phyloP scores from a whole-genome alignment of 2,329 filamentous ascomycete species.

The Fusarium newnesense region DNA sequence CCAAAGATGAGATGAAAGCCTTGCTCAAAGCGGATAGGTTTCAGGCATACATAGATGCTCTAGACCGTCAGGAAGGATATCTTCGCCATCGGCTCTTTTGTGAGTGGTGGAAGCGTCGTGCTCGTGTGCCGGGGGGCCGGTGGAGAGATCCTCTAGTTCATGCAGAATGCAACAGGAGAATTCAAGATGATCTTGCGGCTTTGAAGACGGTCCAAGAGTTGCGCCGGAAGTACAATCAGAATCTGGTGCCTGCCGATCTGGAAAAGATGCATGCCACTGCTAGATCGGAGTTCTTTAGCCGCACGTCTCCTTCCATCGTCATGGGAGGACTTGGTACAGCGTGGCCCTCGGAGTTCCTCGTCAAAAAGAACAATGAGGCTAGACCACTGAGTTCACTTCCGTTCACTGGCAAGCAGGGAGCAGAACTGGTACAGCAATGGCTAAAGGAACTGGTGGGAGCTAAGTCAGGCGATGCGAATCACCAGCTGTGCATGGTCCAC shows the following conservation, averaged over 20 bases:
- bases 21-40: not conserved
- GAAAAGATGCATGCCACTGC: not conserved
- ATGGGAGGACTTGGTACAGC: not conserved
- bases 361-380: not conserved
- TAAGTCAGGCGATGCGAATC: not conserved
- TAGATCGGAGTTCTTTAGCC: not conserved
- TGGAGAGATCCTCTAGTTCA: no score
- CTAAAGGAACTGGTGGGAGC: not conserved
- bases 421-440: not conserved
- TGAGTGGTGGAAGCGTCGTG: not conserved
- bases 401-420: not conserved
- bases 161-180: not conserved
- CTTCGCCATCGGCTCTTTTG: not conserved
- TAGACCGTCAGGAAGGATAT: not conserved
- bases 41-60: not conserved
- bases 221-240: not conserved
- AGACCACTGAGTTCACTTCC: not conserved
- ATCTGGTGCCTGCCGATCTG: not conserved
- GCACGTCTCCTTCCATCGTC: not conserved
- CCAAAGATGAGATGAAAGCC: rapidly evolving
- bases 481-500: not conserved
- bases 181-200: not conserved
- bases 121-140: no score
- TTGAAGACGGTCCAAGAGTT: not conserved
- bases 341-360: not conserved